phyloP scores from a whole-genome alignment of 305 asterid species.

The Fraxinus ornus region DNA sequence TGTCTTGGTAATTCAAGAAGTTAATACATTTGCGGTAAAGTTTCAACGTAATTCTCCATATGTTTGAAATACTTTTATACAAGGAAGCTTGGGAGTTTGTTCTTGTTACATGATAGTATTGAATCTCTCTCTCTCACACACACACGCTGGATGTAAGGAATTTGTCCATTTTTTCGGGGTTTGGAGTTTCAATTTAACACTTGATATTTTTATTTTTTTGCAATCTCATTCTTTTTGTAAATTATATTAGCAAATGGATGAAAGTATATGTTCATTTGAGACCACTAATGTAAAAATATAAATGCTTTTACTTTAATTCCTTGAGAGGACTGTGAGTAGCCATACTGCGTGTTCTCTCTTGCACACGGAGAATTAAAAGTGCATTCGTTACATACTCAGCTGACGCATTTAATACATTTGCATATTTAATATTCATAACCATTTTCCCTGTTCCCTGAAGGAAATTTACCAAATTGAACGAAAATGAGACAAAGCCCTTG shows the following conservation, averaged over 20 bases:
- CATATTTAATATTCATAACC: background rate
- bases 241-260: background rate
- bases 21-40: background rate
- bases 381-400: background rate
- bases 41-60: background rate
- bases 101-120: background rate
- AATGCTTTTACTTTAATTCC: background rate
- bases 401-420: background rate
- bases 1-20: background rate
- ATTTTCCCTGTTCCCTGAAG: background rate
- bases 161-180: background rate
- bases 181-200: background rate
- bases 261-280: background rate
- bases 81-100: background rate
- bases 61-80: background rate
- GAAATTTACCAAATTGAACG: background rate
- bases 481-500: background rate
- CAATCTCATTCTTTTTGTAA: background rate
- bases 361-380: background rate
- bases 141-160: too few relatives aligned
- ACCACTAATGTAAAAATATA: background rate
- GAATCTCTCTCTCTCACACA: background rate
- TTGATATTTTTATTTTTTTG: background rate
- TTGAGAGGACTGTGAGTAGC: background rate
- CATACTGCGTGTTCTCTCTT: background rate